These are phyloP conservation scores for Iris pallida DNA, from an alignment of 116 monocot species.

Conservation along the genomic window DNA sequence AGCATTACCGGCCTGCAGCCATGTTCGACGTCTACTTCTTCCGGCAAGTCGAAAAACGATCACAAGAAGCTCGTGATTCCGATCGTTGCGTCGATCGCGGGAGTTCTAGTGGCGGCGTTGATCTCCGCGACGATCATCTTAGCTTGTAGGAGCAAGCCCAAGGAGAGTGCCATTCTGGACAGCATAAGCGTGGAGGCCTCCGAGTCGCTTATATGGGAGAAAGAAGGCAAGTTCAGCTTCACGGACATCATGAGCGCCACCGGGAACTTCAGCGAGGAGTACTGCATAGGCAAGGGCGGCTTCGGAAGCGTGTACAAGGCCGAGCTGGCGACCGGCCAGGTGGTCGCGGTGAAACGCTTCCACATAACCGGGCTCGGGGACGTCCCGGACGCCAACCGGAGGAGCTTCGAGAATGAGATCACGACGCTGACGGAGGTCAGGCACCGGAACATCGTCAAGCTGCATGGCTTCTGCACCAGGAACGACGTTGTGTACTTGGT, in stretches of 20 bases:
- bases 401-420: slow-evolving; percentile 79
- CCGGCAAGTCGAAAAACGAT: slow-evolving; percentile 14
- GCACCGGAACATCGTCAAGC: slow-evolving; percentile 72
- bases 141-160: slow-evolving; percentile 14
- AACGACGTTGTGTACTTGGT: slow-evolving; percentile 63
- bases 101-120: slow-evolving; percentile 15
- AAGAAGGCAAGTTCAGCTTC: slow-evolving; percentile 63
- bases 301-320: slow-evolving; percentile 90
- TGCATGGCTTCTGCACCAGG: slow-evolving; percentile 72
- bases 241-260: slow-evolving; percentile 75
- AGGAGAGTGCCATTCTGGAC: slow-evolving; percentile 13
- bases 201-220: slow-evolving; percentile 69
- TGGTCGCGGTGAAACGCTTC: slow-evolving; percentile 73
- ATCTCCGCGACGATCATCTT: slow-evolving; percentile 10
- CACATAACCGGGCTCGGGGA: slow-evolving; percentile 27
- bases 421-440: slow-evolving; percentile 65
- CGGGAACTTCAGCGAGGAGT: slow-evolving; percentile 67
- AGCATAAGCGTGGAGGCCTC: slow-evolving; percentile 6
- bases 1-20: slow-evolving; percentile 33
- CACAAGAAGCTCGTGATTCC: slow-evolving; percentile 39
- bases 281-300: slow-evolving; percentile 68
- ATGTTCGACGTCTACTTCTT: slow-evolving; percentile 19
- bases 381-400: slow-evolving; percentile 30
- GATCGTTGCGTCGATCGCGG: slow-evolving; percentile 33
- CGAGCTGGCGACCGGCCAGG: slow-evolving; percentile 39